phyloP scores from a whole-genome alignment of 805 yeast genomes.

The Sugiyamaella mastotermitis region DNA sequence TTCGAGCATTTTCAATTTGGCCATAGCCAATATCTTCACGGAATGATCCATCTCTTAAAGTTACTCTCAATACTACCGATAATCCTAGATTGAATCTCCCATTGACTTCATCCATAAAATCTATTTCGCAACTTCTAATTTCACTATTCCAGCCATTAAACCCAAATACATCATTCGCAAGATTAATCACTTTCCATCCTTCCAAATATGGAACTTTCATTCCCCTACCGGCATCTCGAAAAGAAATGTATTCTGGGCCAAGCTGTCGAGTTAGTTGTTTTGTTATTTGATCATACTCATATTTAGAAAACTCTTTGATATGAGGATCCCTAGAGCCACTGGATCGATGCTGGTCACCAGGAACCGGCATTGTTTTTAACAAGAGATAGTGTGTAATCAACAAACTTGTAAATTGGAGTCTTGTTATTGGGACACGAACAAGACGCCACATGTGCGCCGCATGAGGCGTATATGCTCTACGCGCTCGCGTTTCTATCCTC shows the following conservation, averaged over 20 bases:
- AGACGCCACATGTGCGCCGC: too few species aligned
- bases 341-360: too few species aligned
- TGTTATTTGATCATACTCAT: too few species aligned
- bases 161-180: slow-evolving; percentile 74
- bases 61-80: slow-evolving; percentile 50
- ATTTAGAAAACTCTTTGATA: too few species aligned
- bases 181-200: slow-evolving; percentile 64
- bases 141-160: slow-evolving; percentile 76
- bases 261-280: slow-evolving; percentile 21
- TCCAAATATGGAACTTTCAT: slow-evolving; percentile 54
- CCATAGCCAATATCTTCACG: slow-evolving; percentile 79
- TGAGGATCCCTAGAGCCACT: too few species aligned
- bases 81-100: slow-evolving; percentile 20
- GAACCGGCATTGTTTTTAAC: too few species aligned
- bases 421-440: too few species aligned
- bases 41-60: slow-evolving; percentile 73
- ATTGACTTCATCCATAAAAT: slow-evolving; percentile 32
- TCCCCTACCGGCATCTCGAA: slow-evolving; percentile 57
- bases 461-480: too few species aligned
- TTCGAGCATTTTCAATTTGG: slow-evolving; percentile 45
- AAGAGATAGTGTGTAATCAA: too few species aligned
- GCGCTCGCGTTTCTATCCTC: too few species aligned
- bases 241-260: slow-evolving; percentile 37
- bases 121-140: slow-evolving; percentile 49
- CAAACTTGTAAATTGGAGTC: too few species aligned